Conservation (phyloP, 2,329 filamentous ascomycete genomes). For the Raffaelea deltoideospora region DNA sequence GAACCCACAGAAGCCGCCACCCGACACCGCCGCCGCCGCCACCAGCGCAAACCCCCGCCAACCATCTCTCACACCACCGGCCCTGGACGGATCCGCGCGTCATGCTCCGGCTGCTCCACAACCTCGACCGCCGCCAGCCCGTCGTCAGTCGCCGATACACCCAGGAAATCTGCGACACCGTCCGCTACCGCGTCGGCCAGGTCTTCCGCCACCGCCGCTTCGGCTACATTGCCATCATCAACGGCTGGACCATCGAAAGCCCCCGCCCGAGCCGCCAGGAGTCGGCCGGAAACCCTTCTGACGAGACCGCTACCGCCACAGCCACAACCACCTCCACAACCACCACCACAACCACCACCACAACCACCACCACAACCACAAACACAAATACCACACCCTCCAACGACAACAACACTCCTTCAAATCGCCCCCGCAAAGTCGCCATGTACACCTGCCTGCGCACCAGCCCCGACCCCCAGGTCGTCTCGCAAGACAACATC, state of each 20-base stretch:
- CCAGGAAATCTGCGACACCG: slow-evolving; percentile 19
- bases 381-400: too few species aligned
- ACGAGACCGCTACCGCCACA: too few species aligned
- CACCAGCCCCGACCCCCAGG: slow-evolving; percentile 39
- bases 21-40: too few species aligned
- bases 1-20: too few species aligned
- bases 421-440: too few species aligned
- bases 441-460: slow-evolving; percentile 57
- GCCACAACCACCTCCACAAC: slow-evolving; percentile 27
- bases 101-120: slow-evolving; percentile 24
- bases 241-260: slow-evolving; percentile 57
- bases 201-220: slow-evolving; percentile 75
- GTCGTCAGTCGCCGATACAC: slow-evolving; percentile 17
- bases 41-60: too few species aligned
- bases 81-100: slow-evolving; percentile 20
- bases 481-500: slow-evolving; percentile 67
- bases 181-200: slow-evolving; percentile 62
- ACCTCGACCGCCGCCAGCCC: slow-evolving; percentile 27
- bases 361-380: not conserved
- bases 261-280: slow-evolving; percentile 12
- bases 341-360: not conserved
- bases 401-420: not conserved
- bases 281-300: too few species aligned
- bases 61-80: too few species aligned
- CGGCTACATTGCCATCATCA: slow-evolving; percentile 64